phyloP scores from a whole-genome alignment of 139 green algal genomes.

The Mesotaenium endlicherianum region DNA sequence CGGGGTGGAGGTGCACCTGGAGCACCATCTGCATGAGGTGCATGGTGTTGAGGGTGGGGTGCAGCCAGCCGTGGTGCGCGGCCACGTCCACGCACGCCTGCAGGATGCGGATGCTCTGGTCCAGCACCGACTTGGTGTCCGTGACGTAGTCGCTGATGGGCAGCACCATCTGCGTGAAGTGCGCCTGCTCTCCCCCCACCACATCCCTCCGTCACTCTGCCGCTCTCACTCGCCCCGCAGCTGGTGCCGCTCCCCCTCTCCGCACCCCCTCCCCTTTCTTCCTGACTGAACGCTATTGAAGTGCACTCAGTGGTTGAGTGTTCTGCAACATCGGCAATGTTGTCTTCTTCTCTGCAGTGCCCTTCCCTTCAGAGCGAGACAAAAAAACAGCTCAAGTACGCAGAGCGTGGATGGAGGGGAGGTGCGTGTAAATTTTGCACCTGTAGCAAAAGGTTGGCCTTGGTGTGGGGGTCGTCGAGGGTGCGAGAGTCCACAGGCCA shows the following conservation, averaged over 20 bases:
- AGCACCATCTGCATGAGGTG: slow-evolving; percentile 81
- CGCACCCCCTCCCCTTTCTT: too few relatives aligned
- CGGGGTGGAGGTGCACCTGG: slow-evolving; percentile 63
- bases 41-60: slow-evolving; percentile 73
- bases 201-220: neutral
- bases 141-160: slow-evolving; percentile 94
- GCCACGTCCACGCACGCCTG: slow-evolving; percentile 88
- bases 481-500: slow-evolving; percentile 61
- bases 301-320: too few relatives aligned
- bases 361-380: too few relatives aligned
- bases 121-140: slow-evolving; percentile 88
- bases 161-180: slow-evolving; percentile 75
- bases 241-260: too few relatives aligned
- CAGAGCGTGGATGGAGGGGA: too few relatives aligned
- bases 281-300: too few relatives aligned
- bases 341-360: too few relatives aligned
- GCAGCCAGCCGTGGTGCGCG: slow-evolving; percentile 77
- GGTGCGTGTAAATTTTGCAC: too few relatives aligned
- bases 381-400: too few relatives aligned
- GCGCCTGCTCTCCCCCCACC: too few relatives aligned
- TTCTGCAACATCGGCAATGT: too few relatives aligned
- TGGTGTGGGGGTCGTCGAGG: slow-evolving; percentile 89
- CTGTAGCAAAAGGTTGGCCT: slow-evolving; percentile 86
- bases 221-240: slow-evolving; percentile 36
- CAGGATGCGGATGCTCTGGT: slow-evolving; percentile 86